phyloP scores from a whole-genome alignment of 2,329 filamentous ascomycete species.

The Arthrobotrys sinensis region DNA sequence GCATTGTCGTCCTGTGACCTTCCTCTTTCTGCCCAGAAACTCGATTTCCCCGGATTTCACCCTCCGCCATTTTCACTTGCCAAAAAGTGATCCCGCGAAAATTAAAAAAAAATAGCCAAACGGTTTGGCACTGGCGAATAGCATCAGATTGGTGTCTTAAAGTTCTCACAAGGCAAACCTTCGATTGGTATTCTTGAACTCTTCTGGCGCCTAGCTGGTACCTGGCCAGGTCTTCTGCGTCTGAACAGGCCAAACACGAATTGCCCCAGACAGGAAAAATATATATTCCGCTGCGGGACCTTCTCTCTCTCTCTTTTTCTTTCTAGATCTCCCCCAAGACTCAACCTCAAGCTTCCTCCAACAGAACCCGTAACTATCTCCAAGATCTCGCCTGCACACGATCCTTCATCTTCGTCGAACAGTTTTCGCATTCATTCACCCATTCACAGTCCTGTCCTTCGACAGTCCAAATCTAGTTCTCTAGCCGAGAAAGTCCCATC shows the following conservation, averaged over 20 bases:
- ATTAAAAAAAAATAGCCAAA: slow-evolving; percentile 22
- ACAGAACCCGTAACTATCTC: slow-evolving; percentile 5
- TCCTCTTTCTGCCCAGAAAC: slow-evolving; percentile 49
- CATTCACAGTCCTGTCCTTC: neutral
- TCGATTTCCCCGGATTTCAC: slow-evolving; percentile 58
- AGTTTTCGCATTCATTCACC: slow-evolving; percentile 1
- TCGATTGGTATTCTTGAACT: slow-evolving; percentile 44
- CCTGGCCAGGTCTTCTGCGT: neutral
- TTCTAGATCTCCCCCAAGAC: neutral
- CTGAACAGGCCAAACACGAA: slow-evolving; percentile 22
- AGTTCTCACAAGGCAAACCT: slow-evolving; percentile 43
- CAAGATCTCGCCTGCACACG: slow-evolving; percentile 8
- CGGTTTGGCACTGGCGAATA: slow-evolving; percentile 36
- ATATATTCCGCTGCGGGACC: slow-evolving; percentile 6
- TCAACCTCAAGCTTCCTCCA: slow-evolving; percentile 8
- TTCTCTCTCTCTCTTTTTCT: neutral
- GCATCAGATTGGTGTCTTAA: slow-evolving; percentile 31
- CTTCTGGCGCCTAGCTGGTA: slow-evolving; percentile 50
- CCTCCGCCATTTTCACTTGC: slow-evolving; percentile 44
- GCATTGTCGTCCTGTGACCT: slow-evolving; percentile 53
- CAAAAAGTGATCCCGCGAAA: slow-evolving; percentile 39
- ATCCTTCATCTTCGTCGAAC: slow-evolving; percentile 8
- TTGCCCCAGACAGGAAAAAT: slow-evolving; percentile 16
- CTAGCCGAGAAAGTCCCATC: slow-evolving; percentile 54
- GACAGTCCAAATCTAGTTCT: slow-evolving; percentile 5